Conservation (phyloP, 768 basidiomycete genomes). For the Mycena latifolia region DNA sequence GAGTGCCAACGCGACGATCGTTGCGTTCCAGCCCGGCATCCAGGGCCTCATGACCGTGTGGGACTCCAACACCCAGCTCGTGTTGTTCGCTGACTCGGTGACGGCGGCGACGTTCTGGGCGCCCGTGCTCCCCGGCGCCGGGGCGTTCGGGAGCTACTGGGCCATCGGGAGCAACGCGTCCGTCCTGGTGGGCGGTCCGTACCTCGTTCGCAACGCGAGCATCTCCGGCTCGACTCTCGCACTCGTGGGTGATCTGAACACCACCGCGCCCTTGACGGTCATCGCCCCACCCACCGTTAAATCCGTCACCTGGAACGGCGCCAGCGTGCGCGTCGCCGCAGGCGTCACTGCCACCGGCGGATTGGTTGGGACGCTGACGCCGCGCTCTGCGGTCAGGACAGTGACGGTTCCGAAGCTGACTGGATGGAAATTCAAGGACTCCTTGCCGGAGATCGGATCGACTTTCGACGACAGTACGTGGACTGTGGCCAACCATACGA, state of each 20-base stretch:
- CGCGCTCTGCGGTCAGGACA: slow-evolving; percentile 41
- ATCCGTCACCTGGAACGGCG: slow-evolving; percentile 81
- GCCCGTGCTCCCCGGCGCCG: slow-evolving; percentile 65
- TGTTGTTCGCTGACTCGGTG: slow-evolving; percentile 75
- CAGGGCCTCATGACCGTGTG: slow-evolving; percentile 71
- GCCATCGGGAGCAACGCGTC: slow-evolving; percentile 78
- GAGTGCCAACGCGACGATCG: slow-evolving; percentile 50
- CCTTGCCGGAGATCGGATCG: slow-evolving; percentile 74
- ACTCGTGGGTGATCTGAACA: slow-evolving; percentile 77
- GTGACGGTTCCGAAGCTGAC: slow-evolving; percentile 63
- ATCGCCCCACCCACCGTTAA: slow-evolving; percentile 68
- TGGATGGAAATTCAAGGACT: slow-evolving; percentile 82
- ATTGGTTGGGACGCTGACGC: slow-evolving; percentile 62
- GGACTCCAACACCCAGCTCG: slow-evolving; percentile 75
- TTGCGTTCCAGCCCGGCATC: slow-evolving; percentile 62
- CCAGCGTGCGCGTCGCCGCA: slow-evolving; percentile 46
- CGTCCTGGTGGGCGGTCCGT: slow-evolving; percentile 74
- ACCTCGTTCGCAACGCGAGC: slow-evolving; percentile 70
- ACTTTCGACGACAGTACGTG: slow-evolving; percentile 74
- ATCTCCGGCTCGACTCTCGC: slow-evolving; percentile 64
- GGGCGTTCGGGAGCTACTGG: slow-evolving; percentile 72
- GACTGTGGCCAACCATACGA: slow-evolving; percentile 77
- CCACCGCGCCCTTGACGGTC: slow-evolving; percentile 67
- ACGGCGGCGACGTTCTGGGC: slow-evolving; percentile 84
- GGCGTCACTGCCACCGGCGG: slow-evolving; percentile 54